Percentiles rank a stretch among this genome's conserved stretches.
These are phyloP conservation scores for Ceratocystis albifundus DNA, from an alignment of 2,329 filamentous ascomycete species.

Conservation along the genomic window DNA sequence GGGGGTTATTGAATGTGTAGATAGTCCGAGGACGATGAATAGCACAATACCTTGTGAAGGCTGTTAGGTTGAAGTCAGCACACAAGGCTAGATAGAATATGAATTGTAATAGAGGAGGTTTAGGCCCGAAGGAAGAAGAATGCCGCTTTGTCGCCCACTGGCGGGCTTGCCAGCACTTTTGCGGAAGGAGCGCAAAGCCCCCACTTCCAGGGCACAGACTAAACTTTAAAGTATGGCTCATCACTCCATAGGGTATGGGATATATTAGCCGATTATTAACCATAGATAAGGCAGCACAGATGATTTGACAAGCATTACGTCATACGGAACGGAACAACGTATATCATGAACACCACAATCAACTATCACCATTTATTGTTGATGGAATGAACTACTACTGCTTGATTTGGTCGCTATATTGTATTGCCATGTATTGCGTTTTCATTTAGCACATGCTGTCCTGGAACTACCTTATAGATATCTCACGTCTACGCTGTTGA, in stretches of 20 bases:
- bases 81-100: not conserved
- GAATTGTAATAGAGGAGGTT: not conserved
- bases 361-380: too few species aligned
- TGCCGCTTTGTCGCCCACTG: not conserved
- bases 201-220: constrained; percentile 15
- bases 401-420: too few species aligned
- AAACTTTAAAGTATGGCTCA: constrained; percentile 18
- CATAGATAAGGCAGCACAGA: not conserved
- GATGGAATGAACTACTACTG: too few species aligned
- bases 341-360: too few species aligned
- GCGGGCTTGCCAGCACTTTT: constrained; percentile 9
- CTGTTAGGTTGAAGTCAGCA: not conserved
- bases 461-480: too few species aligned
- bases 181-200: constrained; percentile 10
- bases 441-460: too few species aligned
- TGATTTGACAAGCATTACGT: too few species aligned
- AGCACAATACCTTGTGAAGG: not conserved
- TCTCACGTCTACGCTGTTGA: too few species aligned
- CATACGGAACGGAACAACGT: too few species aligned
- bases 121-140: constrained; percentile 10
- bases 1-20: not conserved
- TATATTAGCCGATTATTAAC: constrained; percentile 12
- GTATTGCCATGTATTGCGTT: too few species aligned
- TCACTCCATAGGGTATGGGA: constrained; percentile 5
- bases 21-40: not conserved